Evolutionary conservation across 352 stramenopile species (phyloP).

Genomic region (Pythium folliculosum): DNA sequence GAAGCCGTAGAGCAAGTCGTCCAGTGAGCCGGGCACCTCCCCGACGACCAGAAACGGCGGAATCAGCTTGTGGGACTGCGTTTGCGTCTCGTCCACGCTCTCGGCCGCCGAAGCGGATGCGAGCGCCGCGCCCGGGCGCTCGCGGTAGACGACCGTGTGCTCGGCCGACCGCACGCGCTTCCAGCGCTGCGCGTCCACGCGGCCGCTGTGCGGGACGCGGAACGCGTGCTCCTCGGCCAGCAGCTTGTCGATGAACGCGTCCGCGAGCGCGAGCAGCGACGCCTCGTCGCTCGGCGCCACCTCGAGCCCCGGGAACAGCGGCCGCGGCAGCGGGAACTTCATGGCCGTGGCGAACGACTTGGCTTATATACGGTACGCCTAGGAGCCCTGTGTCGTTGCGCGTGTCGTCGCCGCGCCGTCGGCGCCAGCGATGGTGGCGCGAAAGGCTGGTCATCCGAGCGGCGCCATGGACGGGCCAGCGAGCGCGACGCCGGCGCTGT

Average conservation of each 20-base stretch:
- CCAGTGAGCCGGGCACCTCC: conserved; percentile 7
- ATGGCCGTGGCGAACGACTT: background rate
- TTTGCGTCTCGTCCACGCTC: background rate
- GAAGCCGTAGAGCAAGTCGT: conserved; percentile 22
- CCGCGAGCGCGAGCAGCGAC: conserved; percentile 6
- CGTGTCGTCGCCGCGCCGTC: too few species aligned
- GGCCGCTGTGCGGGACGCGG: conserved; percentile 27
- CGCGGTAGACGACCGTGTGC: conserved; percentile 5
- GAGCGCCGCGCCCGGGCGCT: background rate
- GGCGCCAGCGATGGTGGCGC: background rate
- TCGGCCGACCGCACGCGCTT: conserved; percentile 6
- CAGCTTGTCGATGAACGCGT: conserved; percentile 13
- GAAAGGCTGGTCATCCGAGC: background rate
- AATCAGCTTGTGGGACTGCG: background rate
- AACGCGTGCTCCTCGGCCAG: conserved; percentile 6
- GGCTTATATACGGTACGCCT: too few species aligned
- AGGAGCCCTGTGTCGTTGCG: too few species aligned
- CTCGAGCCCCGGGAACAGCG: conserved; percentile 7
- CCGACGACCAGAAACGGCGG: conserved; percentile 18
- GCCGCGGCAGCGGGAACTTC: conserved; percentile 16
- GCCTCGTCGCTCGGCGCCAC: conserved; percentile 1
- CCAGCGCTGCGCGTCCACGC: conserved; percentile 33
- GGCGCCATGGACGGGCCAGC: background rate
- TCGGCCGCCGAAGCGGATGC: background rate
- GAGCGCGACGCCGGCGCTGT: background rate